Base-by-base conservation (phyloP, 495 filamentous ascomycete species). In the Podospora fimiseda region DNA sequence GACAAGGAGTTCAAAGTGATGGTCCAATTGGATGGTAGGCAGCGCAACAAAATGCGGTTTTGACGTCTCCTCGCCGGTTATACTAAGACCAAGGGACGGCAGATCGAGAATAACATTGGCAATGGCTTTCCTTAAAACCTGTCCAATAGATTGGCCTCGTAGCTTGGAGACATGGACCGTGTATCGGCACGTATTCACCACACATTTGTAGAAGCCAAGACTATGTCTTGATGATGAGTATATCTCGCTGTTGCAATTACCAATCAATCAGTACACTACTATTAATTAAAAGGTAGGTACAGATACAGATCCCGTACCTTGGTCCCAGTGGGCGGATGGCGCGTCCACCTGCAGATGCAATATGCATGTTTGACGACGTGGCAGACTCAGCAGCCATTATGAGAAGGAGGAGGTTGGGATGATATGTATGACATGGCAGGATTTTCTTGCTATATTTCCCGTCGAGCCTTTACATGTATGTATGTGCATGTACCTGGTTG, bases 181-280 rank as follows among this genome's bases (percentile, higher is more conserved):
- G 42, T 65, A 71, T 9, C 65, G 63, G 45, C 62, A 66, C 2
- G 63, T 66, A 14, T 69, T 60, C 47, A 67, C 60, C 0, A 69
- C 64, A 50, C 61, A 63, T 21, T 54, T 50, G 52, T 71, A 69
- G 14, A 71, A 56, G 22, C 59, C 62, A 15, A 71, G 37, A 2
- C 57, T 56, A 21, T 62, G 59, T 50, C 68, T 54, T 30, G 69
- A 57, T 2, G 62, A 52, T 9, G 64, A 67, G 51, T 48, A 65
- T 14, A 52, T 43, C 36, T 67, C 64, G 38, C 64, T 67, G 44
- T 8, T 18, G 5, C 4, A 50, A 36, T 23, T n/a, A 27, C 9
- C 6, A 22, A 2, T 20, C 6, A n/a, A 4, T 41, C 7, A 22
- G 20, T n/a, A 5, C 7, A n/a, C 18, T 21, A 3, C 23, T 16